Percentiles rank a stretch among this genome's conserved stretches.
Conservation (phyloP, 495 filamentous ascomycete species). For the Xylaria sp. region DNA sequence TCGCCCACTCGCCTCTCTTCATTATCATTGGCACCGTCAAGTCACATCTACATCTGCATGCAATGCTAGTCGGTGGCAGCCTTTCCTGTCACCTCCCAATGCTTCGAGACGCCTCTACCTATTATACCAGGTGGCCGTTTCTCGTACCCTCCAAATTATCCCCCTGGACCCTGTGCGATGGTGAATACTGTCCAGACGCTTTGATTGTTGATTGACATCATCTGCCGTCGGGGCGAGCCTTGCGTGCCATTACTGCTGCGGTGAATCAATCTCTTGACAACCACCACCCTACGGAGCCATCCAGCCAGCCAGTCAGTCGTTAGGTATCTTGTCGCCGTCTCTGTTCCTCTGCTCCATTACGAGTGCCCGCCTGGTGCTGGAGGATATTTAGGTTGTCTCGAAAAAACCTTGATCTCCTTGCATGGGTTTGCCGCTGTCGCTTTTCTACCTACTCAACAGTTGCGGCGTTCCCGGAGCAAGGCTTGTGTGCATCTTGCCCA, state of each 20-base stretch:
- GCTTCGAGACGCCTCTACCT: neutral
- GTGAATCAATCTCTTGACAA: constrained; percentile 6
- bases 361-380: neutral
- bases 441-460: neutral
- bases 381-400: neutral
- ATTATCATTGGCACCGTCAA: neutral
- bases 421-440: neutral
- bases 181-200: neutral
- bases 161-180: neutral
- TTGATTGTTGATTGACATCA: constrained; percentile 24
- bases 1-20: neutral
- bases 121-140: neutral
- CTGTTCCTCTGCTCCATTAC: neutral
- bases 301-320: too few relatives aligned
- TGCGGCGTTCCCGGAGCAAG: neutral
- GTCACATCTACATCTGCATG: constrained; percentile 9
- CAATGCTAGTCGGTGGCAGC: neutral
- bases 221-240: constrained; percentile 5
- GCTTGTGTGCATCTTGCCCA: constrained; percentile 1
- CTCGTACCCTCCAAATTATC: neutral
- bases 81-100: neutral
- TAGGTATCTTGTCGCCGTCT: neutral
- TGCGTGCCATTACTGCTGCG: neutral
- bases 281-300: too few relatives aligned
- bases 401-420: neutral